Conservation (phyloP, 192 early-diverging fungal species). For the Entomortierella chlamydospora region DNA sequence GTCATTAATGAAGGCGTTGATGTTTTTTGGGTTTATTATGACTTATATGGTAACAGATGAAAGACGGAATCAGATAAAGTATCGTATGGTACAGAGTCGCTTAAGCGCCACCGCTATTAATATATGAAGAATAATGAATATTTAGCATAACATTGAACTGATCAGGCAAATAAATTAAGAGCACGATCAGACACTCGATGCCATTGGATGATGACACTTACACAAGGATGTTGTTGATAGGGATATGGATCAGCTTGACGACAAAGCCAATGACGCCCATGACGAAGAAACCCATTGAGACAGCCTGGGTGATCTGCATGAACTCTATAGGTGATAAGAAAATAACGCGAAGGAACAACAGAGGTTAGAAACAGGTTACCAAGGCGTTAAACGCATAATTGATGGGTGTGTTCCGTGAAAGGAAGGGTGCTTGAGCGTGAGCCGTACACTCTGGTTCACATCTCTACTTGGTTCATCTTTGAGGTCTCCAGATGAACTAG, state of each 20-base stretch:
- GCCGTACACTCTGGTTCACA: no score
- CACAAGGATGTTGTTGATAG: constrained; percentile 99
- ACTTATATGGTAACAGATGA: constrained; percentile 8
- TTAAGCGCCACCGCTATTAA: constrained; percentile 53
- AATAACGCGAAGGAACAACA: neutral
- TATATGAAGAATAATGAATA: neutral
- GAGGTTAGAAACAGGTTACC: neutral
- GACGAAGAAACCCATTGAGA: constrained; percentile 94
- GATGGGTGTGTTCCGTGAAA: no score
- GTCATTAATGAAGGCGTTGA: neutral
- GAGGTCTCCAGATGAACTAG: neutral
- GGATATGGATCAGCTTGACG: constrained; percentile 99
- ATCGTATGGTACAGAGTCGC: constrained; percentile 15
- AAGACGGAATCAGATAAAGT: constrained; percentile 1
- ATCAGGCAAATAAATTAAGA: neutral
- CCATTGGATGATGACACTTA: constrained; percentile 20
- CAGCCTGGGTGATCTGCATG: constrained; percentile 91
- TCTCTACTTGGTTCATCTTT: neutral
- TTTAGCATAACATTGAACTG: neutral
- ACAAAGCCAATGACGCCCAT: constrained; percentile 98
- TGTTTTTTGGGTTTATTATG: constrained; percentile 24
- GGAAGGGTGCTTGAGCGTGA: neutral
- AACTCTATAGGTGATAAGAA: constrained; percentile 75
- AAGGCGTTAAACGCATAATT: neutral
- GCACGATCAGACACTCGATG: no score